These are phyloP conservation scores for Inonotus obliquus DNA, from an alignment of 1,284 basidiomycete species.

Conservation along the genomic window DNA sequence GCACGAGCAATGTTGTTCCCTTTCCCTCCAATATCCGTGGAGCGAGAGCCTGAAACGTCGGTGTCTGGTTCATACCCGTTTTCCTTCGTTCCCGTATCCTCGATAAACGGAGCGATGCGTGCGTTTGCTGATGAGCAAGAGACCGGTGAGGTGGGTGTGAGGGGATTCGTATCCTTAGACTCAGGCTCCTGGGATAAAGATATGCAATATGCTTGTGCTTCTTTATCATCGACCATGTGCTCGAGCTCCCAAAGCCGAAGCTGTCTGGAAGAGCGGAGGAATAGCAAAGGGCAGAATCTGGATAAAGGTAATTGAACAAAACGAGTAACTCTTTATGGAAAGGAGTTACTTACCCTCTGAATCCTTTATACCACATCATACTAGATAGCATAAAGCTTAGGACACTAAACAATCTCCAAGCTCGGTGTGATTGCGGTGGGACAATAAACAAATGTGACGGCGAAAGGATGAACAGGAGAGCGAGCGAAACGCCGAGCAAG, in stretches of 20 bases:
- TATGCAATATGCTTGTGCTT: conserved; percentile 19
- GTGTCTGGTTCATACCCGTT: not conserved
- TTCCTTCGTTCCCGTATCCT: not conserved
- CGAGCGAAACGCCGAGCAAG: conserved; percentile 27
- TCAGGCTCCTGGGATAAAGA: not conserved
- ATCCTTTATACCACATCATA: conserved; percentile 34
- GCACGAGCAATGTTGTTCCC: not conserved
- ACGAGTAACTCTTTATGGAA: no score
- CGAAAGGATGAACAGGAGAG: conserved; percentile 27
- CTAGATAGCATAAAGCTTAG: conserved; percentile 30
- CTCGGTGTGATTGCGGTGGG: conserved; percentile 28
- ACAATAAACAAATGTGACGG: conserved; percentile 4
- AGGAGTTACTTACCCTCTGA: conserved; percentile 30
- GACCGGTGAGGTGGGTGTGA: not conserved
- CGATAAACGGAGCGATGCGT: conserved; percentile 11
- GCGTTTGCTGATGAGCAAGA: not conserved
- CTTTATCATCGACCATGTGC: conserved; percentile 35
- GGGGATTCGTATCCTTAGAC: not conserved
- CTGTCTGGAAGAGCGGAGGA: conserved; percentile 28
- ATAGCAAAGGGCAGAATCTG: conserved; percentile 36
- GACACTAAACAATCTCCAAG: conserved; percentile 31
- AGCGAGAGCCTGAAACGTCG: not conserved
- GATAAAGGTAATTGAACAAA: not conserved
- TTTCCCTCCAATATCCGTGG: not conserved
- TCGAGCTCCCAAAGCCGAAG: conserved; percentile 22